Evolutionary conservation across 2,329 filamentous ascomycete genomes (phyloP), one percentile per base, ranked within the genome.

Genomic region (Clarireedia homoeocarpa): DNA sequence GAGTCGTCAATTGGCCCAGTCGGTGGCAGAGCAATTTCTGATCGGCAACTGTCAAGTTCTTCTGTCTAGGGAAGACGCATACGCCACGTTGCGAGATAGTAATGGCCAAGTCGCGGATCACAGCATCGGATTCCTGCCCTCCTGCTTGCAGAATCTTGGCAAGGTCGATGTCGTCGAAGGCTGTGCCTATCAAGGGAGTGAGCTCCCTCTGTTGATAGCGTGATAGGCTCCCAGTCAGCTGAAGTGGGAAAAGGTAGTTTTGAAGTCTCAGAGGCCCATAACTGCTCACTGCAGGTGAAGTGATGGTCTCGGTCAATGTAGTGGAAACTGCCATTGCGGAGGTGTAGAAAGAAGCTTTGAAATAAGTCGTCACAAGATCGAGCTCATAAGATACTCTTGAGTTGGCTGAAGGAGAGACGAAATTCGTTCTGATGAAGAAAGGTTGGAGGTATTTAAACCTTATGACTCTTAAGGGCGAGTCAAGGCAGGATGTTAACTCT

Each of bases 181-280:
- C 83, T 5, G 75, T 75, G 2, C 83, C 83, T 54, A 86, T 84
- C 39, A 78, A 70, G 0, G 82, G 82, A 1, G 83, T 85, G 5
- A 78, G 71, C 24, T 85, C 83, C 54, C 82, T 80, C 2, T 73
- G 72, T 58, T 81, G 73, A 59, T 76, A 80, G 10, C 72, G 57
- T 40, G 52, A 48, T 23, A 61, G 53, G 6, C 17, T 38, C 7
- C 59, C 59, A n/a, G 34, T 34, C 6, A 24, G 36, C 14, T 51
- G 30, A 14, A 51, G 20, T 39, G 48, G 48, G 7, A 23, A 30
- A 24, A 30, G 30, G 14, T 36, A 34, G 10, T 17, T 17, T 23
- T 24, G 42, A 14, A 45, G 17, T 24, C 20, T 23, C 9, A 45
- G n/a, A 24, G 42, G 17, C 9, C n/a, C 17, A 14, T 45, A 45